Conservation (phyloP, 495 filamentous ascomycete genomes). For the Bombardia bombarda region DNA sequence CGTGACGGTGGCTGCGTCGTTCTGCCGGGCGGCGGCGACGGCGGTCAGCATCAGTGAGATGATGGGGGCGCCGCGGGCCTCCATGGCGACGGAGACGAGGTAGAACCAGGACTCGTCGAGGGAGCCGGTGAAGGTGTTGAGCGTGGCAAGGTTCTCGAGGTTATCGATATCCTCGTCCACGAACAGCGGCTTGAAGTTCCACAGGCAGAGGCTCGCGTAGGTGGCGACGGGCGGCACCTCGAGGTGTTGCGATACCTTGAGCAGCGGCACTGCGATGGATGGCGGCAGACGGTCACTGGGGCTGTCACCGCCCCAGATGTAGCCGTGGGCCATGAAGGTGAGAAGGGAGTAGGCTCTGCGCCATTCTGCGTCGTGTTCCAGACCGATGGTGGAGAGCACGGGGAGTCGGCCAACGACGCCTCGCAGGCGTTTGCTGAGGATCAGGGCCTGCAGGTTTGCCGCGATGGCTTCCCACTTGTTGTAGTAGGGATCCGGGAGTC, state of each 20-base stretch:
- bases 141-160: conserved; percentile 74
- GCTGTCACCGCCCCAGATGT: conserved; percentile 87
- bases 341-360: conserved; percentile 81
- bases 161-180: conserved; percentile 68
- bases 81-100: conserved; percentile 88
- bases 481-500: conserved; percentile 83
- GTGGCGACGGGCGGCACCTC: conserved; percentile 92
- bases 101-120: conserved; percentile 99
- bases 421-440: conserved; percentile 74
- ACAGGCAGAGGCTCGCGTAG: conserved; percentile 83
- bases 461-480: conserved; percentile 82
- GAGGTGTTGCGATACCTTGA: conserved; percentile 68
- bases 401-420: conserved; percentile 70
- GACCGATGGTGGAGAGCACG: conserved; percentile 67
- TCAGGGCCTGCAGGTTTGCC: conserved; percentile 76
- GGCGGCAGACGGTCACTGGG: conserved; percentile 79
- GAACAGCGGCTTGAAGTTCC: conserved; percentile 94
- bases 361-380: conserved; percentile 83
- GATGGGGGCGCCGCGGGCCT: conserved; percentile 84
- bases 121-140: conserved; percentile 89
- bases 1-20: conserved; percentile 63
- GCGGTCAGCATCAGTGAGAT: conserved; percentile 82
- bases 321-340: conserved; percentile 82
- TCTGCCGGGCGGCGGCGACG: conserved; percentile 68
- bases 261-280: conserved; percentile 73